Evolutionary conservation across 176 grass and related monocot species (phyloP), one percentile per base, ranked within the genome.

Genomic region (Neostapfia colusana): DNA sequence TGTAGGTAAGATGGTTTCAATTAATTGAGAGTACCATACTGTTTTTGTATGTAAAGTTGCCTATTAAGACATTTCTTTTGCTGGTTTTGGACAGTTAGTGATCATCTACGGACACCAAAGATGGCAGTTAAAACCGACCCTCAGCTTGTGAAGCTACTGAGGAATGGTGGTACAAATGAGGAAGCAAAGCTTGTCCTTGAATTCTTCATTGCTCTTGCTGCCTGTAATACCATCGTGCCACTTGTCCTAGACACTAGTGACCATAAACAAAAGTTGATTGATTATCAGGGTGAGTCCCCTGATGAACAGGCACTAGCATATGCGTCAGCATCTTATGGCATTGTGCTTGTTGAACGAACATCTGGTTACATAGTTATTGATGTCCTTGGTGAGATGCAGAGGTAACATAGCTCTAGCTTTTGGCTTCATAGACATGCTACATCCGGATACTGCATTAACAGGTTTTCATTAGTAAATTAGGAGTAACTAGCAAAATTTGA

Each of bases 221-320:
- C 80, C 13, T 97, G 93, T 65, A 97, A 93, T 81, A 97, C 93
- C 55, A 90, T 97, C 16, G 90, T 93, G 43, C 90, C 93, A 41
- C 86, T 88, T 71, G 79, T 93, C 65, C 56, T 86, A 10, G 83
- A 88, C 56, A 97, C 85, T 60, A 68, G 45, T 50, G 88, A 97
- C 69, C 55, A 86, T 27, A 84, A 71, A 39, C 85, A 88, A 58
- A 97, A 89, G 73, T 81, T 93, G 56, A 93, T 93, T 54, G 90
- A 93, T 73, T 97, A 97, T 78, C 90, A 97, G 71, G 93, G 93
- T 15, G 90, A 97, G 78, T 93, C 90, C 49, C 90, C 93, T 82
- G 93, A 97, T 43, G 93, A 97, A 44, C 93, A 93, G 51, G 93
- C 93, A 70, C 82, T 97, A 74, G 88, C 89, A 58, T 97, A 90